A percentile compares a stretch with the other conserved stretches of the same genome.
phyloP scores from a whole-genome alignment of 495 filamentous ascomycete genomes.

The Hypomontagnella monticulosa region DNA sequence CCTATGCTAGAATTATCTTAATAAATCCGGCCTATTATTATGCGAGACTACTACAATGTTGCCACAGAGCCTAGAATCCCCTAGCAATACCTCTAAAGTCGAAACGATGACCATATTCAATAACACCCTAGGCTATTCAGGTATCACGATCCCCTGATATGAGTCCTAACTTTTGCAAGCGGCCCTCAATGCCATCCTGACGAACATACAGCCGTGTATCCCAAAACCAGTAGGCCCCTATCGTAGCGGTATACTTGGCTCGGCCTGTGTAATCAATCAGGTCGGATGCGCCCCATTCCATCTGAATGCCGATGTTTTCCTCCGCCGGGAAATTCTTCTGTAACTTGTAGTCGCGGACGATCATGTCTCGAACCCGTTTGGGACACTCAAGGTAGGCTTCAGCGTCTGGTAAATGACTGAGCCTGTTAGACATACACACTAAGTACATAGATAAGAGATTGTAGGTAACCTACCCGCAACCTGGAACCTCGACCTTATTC shows the following conservation, averaged over 20 bases:
- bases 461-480: slow-evolving; percentile 20
- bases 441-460: not conserved
- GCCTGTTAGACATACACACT: not conserved
- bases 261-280: slow-evolving; percentile 13
- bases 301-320: not conserved
- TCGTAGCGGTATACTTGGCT: not conserved
- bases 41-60: no score
- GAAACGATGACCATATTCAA: no score
- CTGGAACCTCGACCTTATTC: slow-evolving; percentile 23
- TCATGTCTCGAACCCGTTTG: slow-evolving; percentile 33
- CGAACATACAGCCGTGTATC: slow-evolving; percentile 19
- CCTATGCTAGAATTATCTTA: no score
- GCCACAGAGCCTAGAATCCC: no score
- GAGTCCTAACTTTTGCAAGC: not conserved
- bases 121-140: no score
- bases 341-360: slow-evolving; percentile 20
- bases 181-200: not conserved
- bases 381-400: slow-evolving; percentile 1
- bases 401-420: slow-evolving; percentile 9
- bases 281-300: slow-evolving; percentile 12
- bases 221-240: slow-evolving; percentile 18
- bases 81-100: no score
- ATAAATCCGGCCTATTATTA: no score
- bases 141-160: no score
- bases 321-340: slow-evolving; percentile 28